phyloP scores from a whole-genome alignment of 208 protist species.

The Acanthamoeba sp. region DNA sequence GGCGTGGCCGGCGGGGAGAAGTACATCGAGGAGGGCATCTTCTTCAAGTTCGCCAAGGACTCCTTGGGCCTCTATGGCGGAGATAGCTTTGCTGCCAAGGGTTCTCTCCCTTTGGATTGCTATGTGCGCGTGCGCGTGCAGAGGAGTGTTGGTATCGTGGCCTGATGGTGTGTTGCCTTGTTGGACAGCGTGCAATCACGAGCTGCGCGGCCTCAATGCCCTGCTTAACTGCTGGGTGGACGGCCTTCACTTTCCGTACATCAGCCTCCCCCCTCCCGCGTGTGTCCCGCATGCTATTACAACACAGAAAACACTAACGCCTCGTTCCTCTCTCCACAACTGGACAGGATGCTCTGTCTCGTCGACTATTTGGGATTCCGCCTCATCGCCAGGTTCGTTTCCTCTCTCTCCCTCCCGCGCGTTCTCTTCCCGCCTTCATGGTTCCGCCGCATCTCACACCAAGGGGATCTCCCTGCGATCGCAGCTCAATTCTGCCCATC shows the following conservation, averaged over 20 bases:
- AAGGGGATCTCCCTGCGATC: not conserved
- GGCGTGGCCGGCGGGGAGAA: slow-evolving; percentile 57
- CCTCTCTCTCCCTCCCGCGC: not conserved
- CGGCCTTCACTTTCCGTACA: slow-evolving; percentile 1
- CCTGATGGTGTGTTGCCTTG: not conserved
- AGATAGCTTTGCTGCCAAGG: not conserved
- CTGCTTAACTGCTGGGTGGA: not conserved
- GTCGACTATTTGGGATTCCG: slow-evolving; percentile 77
- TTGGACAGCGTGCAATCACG: not conserved
- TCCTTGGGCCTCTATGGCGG: slow-evolving; percentile 2
- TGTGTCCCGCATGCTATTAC: no score
- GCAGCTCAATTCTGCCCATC: slow-evolving; percentile 47
- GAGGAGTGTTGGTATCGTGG: not conserved
- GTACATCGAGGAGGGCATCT: slow-evolving; percentile 45
- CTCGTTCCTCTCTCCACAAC: not conserved
- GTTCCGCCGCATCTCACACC: no score
- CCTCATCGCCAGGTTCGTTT: slow-evolving; percentile 69
- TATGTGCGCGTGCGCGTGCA: not conserved
- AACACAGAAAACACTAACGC: no score
- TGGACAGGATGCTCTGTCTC: not conserved
- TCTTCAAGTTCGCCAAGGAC: slow-evolving; percentile 59
- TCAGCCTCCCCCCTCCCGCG: not conserved
- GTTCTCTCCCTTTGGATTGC: not conserved
- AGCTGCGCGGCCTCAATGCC: not conserved
- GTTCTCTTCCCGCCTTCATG: not conserved